Base-by-base conservation (phyloP, 1,284 basidiomycete species). In the Ustilago curta region DNA sequence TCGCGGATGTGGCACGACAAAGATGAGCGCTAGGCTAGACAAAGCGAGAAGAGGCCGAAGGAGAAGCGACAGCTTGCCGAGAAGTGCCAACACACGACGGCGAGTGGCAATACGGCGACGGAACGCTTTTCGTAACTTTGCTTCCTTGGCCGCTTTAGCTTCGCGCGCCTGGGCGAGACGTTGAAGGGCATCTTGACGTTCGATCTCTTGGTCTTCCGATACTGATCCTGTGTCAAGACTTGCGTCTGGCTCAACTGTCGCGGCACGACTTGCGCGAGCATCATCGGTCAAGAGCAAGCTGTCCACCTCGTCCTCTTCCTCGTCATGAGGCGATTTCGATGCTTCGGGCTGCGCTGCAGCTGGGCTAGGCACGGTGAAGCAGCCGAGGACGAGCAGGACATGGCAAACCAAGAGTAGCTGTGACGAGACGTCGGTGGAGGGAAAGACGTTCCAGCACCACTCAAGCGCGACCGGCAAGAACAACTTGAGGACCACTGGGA, bases 381-480 rank as follows among this genome's bases (percentile, higher is more conserved):
- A 49, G 4, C 68, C 78, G 8, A 68, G 53, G 9, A 81, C 52
- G 18, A 78, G 55, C 31, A 72, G 12, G 8, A 60, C 21, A 54
- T 82, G 77, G n/a, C 69, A 65, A 4, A 53, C 50, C 19, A 79
- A 43, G 12, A 82, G 59, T 11, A 74, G 37, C n/a, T 37, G 16
- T 7, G 80, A 80, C 16, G 80, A 82, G 12, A n/a, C 8, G 0
- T 35, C 23, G 6, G 80, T 79, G 0, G 77, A 79, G 4, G 80
- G 80, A 27, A 76, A 82, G 12, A 75, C 69, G 37, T 82, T 82
- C 80, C 80, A 82, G 44, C 72, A 62, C 60, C 60, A 73, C 29
- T 82, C 80, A 8, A 82, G 43, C 21, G 53, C 62, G 7, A 67
- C 12, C 0, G 70, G 72, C 27, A 77, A 14, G 0, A 53, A 44